phyloP scores from a whole-genome alignment of 1,139 yeast genomes.

The Hemisphaericaspora xylofermentans region DNA sequence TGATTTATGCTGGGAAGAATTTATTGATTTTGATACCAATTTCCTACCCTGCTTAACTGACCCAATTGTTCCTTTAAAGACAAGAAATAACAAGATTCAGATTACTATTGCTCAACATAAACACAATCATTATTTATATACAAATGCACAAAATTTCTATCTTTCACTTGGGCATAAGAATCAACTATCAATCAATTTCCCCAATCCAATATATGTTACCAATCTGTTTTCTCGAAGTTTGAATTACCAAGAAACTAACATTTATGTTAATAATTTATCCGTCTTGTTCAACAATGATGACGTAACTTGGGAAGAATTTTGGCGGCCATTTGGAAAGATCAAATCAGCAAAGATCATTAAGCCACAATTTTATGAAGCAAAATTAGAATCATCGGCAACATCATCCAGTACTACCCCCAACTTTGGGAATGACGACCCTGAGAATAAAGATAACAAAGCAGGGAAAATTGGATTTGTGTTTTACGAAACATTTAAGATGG shows the following conservation, averaged over 20 bases:
- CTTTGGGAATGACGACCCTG: constrained; percentile 21
- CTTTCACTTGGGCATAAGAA: constrained; percentile 9
- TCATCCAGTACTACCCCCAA: no score
- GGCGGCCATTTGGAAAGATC: constrained; percentile 44
- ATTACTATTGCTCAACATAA: constrained; percentile 42
- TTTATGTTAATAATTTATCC: constrained; percentile 57
- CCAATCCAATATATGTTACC: constrained; percentile 14
- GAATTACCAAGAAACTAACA: constrained; percentile 57
- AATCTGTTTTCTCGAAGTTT: constrained; percentile 19
- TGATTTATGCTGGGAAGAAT: constrained; percentile 26
- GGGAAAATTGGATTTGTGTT: constrained; percentile 48
- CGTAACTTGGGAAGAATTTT: constrained; percentile 37
- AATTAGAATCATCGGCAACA: constrained; percentile 6
- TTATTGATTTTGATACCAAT: constrained; percentile 19
- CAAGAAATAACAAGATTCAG: constrained; percentile 16
- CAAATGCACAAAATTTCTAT: constrained; percentile 12
- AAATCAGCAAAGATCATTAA: constrained; percentile 47
- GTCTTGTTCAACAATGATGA: constrained; percentile 41
- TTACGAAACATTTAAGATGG: constrained; percentile 37
- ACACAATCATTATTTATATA: constrained; percentile 33
- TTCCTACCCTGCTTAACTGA: constrained; percentile 15
- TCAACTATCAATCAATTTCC: constrained; percentile 12
- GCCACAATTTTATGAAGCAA: constrained; percentile 34
- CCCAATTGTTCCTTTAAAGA: constrained; percentile 7
- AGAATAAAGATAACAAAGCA: constrained; percentile 40